Evolutionary conservation across 805 yeast species (phyloP).

Genomic region (Yarrowia yakushimensis): DNA sequence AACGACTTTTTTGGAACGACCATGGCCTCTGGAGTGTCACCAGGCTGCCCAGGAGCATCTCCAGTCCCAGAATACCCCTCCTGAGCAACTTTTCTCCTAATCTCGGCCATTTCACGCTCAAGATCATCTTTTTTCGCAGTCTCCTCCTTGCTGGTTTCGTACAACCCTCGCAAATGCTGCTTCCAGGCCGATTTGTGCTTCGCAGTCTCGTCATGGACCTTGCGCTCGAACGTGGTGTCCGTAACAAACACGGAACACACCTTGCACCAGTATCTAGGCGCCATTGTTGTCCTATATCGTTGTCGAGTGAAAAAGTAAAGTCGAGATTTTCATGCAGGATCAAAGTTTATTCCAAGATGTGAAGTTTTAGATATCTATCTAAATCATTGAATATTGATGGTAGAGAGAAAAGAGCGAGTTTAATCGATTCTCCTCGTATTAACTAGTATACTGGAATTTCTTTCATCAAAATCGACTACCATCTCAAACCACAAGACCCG

Average conservation of each 20-base stretch:
- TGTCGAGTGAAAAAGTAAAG: too few species aligned
- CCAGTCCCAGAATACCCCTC: background rate
- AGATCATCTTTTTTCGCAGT: background rate
- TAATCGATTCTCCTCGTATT: too few species aligned
- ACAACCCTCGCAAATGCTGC: slow-evolving; percentile 26
- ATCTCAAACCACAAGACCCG: too few species aligned
- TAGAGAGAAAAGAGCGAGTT: background rate
- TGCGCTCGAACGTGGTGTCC: slow-evolving; percentile 23
- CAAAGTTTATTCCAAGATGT: too few species aligned
- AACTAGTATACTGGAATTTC: too few species aligned
- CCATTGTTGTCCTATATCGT: too few species aligned
- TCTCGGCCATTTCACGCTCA: slow-evolving; percentile 4
- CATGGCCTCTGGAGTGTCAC: background rate
- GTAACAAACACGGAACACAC: slow-evolving; percentile 24
- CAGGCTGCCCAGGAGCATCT: background rate
- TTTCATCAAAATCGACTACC: too few species aligned
- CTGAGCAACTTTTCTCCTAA: background rate
- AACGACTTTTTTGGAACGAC: background rate
- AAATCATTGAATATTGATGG: too few species aligned
- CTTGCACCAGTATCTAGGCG: slow-evolving; percentile 13
- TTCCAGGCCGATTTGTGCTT: slow-evolving; percentile 23
- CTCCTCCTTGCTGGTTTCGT: background rate
- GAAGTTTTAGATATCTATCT: too few species aligned
- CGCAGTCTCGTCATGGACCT: slow-evolving; percentile 26
- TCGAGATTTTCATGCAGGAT: too few species aligned